These are phyloP conservation scores for Puccinia coronata DNA, from an alignment of 1,284 basidiomycete genomes.

Conservation along the genomic window DNA sequence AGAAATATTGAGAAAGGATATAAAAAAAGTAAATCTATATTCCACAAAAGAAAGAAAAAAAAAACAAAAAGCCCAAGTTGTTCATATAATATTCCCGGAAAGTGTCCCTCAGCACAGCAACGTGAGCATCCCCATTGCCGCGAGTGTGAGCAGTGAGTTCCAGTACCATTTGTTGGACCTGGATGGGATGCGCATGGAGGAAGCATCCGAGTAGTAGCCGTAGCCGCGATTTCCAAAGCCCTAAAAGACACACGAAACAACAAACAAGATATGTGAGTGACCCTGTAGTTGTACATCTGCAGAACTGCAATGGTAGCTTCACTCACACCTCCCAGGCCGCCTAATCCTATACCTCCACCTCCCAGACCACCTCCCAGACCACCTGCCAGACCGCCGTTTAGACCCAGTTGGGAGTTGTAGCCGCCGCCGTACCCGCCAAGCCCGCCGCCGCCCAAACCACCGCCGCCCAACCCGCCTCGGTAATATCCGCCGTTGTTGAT, in stretches of 20 bases:
- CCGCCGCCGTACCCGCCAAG: not conserved
- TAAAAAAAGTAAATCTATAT: not conserved
- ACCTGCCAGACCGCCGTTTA: not conserved
- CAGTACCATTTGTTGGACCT: not conserved
- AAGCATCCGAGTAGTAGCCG: not conserved
- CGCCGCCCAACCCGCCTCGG: not conserved
- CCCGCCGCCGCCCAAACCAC: too few species aligned
- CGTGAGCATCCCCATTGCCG: not conserved
- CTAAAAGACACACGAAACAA: not conserved
- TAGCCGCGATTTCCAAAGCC: not conserved
- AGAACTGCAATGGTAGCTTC: too few species aligned
- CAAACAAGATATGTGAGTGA: not conserved
- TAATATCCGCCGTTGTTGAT: not conserved
- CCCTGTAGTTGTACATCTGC: not conserved
- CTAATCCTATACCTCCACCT: too few species aligned
- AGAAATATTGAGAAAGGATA: not conserved
- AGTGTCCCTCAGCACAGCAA: not conserved
- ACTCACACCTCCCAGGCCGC: not conserved
- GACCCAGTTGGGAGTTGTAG: not conserved
- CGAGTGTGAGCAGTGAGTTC: not conserved
- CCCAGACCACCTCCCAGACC: not conserved
- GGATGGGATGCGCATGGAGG: not conserved
- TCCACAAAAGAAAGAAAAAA: not conserved
- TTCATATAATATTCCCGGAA: not conserved
- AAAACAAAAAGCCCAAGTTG: constrained; percentile 2